phyloP scores from a whole-genome alignment of 257 asterid genomes.

The Solanum pinnatisectum region DNA sequence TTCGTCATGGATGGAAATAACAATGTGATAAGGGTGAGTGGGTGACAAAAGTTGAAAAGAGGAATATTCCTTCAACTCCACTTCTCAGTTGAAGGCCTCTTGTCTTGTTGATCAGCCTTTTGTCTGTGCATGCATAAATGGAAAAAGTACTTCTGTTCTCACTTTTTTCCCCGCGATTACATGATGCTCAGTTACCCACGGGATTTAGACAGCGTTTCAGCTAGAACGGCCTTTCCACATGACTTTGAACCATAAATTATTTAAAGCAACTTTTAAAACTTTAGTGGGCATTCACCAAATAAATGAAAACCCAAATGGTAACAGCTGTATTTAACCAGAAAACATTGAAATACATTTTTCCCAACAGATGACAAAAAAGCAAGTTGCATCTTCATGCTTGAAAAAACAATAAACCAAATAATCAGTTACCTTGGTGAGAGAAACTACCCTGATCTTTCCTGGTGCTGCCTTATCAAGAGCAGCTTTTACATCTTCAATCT shows the following conservation, averaged over 20 bases:
- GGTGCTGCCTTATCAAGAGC: constrained; percentile 61
- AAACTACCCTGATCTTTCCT: constrained; percentile 53
- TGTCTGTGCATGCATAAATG: background rate
- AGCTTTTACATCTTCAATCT: constrained; percentile 46
- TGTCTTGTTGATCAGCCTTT: background rate
- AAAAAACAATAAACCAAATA: background rate
- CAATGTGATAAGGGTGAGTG: background rate
- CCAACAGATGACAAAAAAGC: background rate
- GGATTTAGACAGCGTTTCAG: background rate
- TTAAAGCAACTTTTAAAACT: background rate
- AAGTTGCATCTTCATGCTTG: background rate
- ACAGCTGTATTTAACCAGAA: background rate
- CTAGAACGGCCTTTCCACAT: background rate
- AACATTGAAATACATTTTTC: background rate
- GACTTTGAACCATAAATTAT: background rate
- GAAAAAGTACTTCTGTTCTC: background rate
- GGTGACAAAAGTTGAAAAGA: background rate
- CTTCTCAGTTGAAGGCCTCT: background rate
- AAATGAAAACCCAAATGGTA: background rate
- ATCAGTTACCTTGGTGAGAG: constrained; percentile 70
- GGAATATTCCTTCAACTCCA: background rate
- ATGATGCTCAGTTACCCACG: background rate
- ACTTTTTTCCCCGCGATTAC: background rate
- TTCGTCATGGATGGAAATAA: background rate
- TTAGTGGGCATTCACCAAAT: background rate